Evolutionary conservation across 257 asterid genomes (phyloP), one percentile per base, ranked within the genome.

Genomic region (Nicotiana otophora): DNA sequence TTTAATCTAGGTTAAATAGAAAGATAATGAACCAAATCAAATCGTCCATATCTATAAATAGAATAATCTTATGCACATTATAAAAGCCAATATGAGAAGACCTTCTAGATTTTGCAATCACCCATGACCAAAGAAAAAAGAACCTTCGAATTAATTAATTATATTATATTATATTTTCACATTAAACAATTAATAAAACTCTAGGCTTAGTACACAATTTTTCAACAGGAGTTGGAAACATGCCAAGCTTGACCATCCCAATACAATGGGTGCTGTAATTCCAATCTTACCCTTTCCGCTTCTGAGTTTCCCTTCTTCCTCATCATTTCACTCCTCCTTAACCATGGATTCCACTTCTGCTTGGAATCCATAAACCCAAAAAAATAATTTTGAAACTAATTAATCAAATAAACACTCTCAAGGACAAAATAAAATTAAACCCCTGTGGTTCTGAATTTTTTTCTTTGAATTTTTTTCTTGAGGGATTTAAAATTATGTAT

Each of bases 401-500:
- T 70, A 17, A 17, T 30, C 53, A 58, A 36, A 46, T 16, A 68
- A 70, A 82, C 20, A 54, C 57, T 33, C 64, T 58, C 12, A 23
- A 5, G 74, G 48, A 10, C 63, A 23, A 60, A 66, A 39, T 5
- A 5, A 30, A 57, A 58, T 12, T 33, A 68, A 26, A 34, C 17
- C 19, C 28, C 28, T 58, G 10, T 9, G 28, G 2, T 48, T 34
- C 9, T 62, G 15, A 0, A 5, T 72, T 23, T 26, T 1, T n/a
- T 39, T 33, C 30, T 51, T 68, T 81, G 54, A 30, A 36, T 12
- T 28, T 81, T 81, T 12, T 78, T 34, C 9, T 76, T 17, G 70
- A 67, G 53, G 5, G 26, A 39, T 48, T 48, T 11, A 82, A 39
- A 34, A 91, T 75, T 90, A 94, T 96, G 99, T 85, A 94, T 89